Percentiles rank a stretch among this genome's conserved stretches.
Evolutionary conservation across 352 stramenopile genomes (phyloP).

Genomic region (Chrysophaeum taylorii): DNA sequence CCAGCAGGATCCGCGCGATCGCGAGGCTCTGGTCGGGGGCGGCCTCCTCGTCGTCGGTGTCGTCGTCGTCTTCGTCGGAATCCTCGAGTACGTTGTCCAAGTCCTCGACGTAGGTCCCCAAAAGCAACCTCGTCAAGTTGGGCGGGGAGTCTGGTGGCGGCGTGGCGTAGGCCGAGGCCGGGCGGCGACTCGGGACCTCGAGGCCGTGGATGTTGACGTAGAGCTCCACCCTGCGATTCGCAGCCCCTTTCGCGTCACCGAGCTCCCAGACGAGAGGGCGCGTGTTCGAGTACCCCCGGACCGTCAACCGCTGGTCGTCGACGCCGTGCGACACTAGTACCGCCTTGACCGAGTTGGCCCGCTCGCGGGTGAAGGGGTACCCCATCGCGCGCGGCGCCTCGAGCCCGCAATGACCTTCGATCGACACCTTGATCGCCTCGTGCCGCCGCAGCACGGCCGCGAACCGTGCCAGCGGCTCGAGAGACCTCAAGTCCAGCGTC

Average conservation of each 20-base stretch:
- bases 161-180: too few species aligned
- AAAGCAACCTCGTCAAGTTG: too few species aligned
- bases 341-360: background rate
- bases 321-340: background rate
- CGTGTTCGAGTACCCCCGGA: background rate
- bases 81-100: too few species aligned
- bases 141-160: too few species aligned
- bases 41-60: too few species aligned
- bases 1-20: too few species aligned
- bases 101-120: too few species aligned
- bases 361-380: background rate
- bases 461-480: background rate
- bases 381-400: background rate
- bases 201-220: too few species aligned
- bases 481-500: background rate
- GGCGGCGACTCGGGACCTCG: too few species aligned
- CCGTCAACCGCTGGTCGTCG: background rate
- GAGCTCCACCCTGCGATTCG: constrained; percentile 1
- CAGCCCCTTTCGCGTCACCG: background rate
- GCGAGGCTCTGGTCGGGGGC: too few species aligned
- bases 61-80: too few species aligned
- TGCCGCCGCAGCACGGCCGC: background rate
- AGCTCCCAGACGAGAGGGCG: background rate
- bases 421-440: background rate
- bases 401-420: constrained; percentile 1